Evolutionary conservation across 1,139 yeast species (phyloP).

Genomic region (Protomyces arabidopsidicola): DNA sequence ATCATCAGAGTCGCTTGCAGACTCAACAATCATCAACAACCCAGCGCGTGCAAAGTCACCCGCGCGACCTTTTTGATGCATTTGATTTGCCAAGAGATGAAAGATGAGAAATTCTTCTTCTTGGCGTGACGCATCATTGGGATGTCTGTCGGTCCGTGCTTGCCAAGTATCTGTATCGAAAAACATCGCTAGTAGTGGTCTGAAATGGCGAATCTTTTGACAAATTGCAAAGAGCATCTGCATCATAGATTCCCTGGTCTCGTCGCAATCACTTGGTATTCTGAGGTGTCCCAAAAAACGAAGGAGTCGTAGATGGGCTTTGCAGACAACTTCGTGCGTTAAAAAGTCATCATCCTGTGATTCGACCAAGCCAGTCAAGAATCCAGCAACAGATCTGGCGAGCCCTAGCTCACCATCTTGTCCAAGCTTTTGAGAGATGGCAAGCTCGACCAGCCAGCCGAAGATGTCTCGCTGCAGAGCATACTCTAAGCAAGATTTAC

Average conservation of each 20-base stretch:
- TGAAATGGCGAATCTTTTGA: slow-evolving; percentile 5
- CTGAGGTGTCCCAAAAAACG: not conserved
- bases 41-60: slow-evolving; percentile 40
- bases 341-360: slow-evolving; percentile 8
- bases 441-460: slow-evolving; percentile 1
- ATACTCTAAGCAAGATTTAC: slow-evolving; percentile 4
- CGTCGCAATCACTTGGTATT: not conserved
- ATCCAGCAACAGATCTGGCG: not conserved
- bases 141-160: not conserved
- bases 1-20: slow-evolving; percentile 33
- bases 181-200: slow-evolving; percentile 6
- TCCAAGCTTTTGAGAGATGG: not conserved
- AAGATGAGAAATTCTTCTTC: slow-evolving; percentile 36
- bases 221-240: not conserved
- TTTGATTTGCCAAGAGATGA: slow-evolving; percentile 36
- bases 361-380: not conserved
- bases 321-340: slow-evolving; percentile 11
- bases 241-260: not conserved
- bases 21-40: slow-evolving; percentile 37
- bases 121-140: not conserved
- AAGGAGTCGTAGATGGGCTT: not conserved
- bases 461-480: slow-evolving; percentile 7
- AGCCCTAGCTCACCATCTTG: not conserved
- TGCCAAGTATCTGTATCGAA: not conserved
- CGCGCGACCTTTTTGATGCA: slow-evolving; percentile 36